Percentiles rank a stretch among this genome's conserved stretches.
These are phyloP conservation scores for Rhizopogon sp. DNA, from an alignment of 768 basidiomycete genomes.

Conservation along the genomic window DNA sequence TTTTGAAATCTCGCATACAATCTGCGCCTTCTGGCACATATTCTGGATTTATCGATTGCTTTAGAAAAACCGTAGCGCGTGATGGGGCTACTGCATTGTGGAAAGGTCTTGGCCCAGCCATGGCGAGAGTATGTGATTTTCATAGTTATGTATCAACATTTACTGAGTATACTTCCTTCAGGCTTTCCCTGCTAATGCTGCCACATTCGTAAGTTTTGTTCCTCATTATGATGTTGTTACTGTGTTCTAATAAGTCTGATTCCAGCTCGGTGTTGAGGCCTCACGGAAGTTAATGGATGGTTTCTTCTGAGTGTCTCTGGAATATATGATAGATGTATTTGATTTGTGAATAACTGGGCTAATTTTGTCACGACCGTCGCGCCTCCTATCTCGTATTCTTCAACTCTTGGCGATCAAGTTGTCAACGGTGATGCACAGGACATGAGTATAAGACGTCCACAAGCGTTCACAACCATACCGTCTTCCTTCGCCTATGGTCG, in stretches of 20 bases:
- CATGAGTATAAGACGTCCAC: too few species aligned
- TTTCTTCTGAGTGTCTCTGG: constrained; percentile 37
- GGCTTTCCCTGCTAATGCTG: constrained; percentile 98
- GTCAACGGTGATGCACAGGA: too few species aligned
- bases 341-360: constrained; percentile 21
- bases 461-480: too few species aligned
- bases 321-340: constrained; percentile 4
- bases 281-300: constrained; percentile 80
- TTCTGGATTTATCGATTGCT: constrained; percentile 88
- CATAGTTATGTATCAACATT: not conserved
- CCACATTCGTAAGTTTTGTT: constrained; percentile 69
- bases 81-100: constrained; percentile 88
- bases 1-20: constrained; percentile 92
- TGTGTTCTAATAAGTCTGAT: not conserved
- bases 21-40: constrained; percentile 98
- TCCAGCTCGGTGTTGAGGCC: constrained; percentile 86
- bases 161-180: constrained; percentile 23
- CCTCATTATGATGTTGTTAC: not conserved
- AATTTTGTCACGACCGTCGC: constrained; percentile 29
- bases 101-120: constrained; percentile 98
- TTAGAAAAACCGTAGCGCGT: constrained; percentile 82
- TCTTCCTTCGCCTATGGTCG: too few species aligned
- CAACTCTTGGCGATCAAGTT: too few species aligned
- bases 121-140: constrained; percentile 66
- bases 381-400: not conserved